These are phyloP conservation scores for Capsella bursapastoris DNA, from an alignment of 345 rosid species.

Conservation along the genomic window DNA sequence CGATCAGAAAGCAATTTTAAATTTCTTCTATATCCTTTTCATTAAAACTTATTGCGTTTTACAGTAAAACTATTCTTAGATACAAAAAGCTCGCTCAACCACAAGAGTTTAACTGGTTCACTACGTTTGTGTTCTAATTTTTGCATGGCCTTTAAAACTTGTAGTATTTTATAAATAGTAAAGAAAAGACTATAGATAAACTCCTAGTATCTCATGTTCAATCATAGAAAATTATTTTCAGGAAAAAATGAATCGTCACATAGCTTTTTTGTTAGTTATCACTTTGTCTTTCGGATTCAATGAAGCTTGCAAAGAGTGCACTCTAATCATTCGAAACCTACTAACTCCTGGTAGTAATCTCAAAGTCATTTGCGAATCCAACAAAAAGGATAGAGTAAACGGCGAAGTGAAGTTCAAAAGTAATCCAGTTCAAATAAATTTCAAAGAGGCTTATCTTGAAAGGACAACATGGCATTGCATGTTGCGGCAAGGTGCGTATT, in stretches of 20 bases:
- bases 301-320: conserved; percentile 10
- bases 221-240: neutral
- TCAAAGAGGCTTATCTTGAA: neutral
- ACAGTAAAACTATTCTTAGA: too few species aligned
- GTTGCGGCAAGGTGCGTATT: neutral
- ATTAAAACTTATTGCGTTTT: too few species aligned
- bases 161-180: neutral
- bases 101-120: neutral
- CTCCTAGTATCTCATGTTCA: neutral
- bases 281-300: neutral
- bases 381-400: neutral
- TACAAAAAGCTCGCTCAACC: neutral
- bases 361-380: conserved; percentile 6
- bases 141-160: conserved; percentile 7
- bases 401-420: neutral
- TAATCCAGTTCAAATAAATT: neutral
- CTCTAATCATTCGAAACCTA: neutral
- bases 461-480: conserved; percentile 1
- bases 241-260: neutral
- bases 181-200: neutral
- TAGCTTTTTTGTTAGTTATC: conserved; percentile 2
- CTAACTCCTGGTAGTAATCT: conserved; percentile 9
- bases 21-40: too few species aligned
- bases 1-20: too few species aligned
- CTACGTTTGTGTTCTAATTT: conserved; percentile 1